phyloP scores from a whole-genome alignment of 2,329 filamentous ascomycete genomes.

The Fusarium sororula region DNA sequence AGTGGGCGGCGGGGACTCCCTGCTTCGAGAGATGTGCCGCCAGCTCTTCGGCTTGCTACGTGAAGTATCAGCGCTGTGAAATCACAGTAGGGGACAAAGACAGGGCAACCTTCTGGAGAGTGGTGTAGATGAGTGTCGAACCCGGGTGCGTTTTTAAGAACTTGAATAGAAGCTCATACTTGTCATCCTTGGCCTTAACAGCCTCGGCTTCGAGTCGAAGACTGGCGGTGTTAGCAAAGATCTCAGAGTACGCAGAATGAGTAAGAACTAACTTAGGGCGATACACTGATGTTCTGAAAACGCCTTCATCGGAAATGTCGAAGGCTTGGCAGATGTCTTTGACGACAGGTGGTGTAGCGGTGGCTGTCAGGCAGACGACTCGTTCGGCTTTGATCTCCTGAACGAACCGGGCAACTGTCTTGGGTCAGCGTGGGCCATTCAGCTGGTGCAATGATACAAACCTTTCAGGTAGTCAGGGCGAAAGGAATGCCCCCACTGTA shows the following conservation, averaged over 20 bases:
- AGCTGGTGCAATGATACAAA: slow-evolving; percentile 29
- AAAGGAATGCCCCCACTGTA: slow-evolving; percentile 59
- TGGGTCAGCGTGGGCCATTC: background rate
- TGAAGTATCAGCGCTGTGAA: background rate
- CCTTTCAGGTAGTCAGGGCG: slow-evolving; percentile 61
- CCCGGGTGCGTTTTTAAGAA: slow-evolving; percentile 63
- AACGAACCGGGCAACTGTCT: slow-evolving; percentile 61
- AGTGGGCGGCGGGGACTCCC: slow-evolving; percentile 55
- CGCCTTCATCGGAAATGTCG: slow-evolving; percentile 53
- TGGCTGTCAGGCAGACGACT: slow-evolving; percentile 68
- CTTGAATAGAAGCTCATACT: slow-evolving; percentile 54
- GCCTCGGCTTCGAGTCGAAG: slow-evolving; percentile 63
- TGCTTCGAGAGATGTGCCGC: slow-evolving; percentile 49
- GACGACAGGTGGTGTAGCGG: slow-evolving; percentile 65
- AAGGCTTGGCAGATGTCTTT: slow-evolving; percentile 64
- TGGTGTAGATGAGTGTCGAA: slow-evolving; percentile 69
- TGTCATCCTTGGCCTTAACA: slow-evolving; percentile 53
- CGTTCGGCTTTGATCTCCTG: slow-evolving; percentile 65
- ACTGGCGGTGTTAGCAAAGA: slow-evolving; percentile 35
- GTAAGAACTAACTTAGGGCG: slow-evolving; percentile 55
- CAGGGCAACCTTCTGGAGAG: slow-evolving; percentile 56
- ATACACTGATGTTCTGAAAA: slow-evolving; percentile 69
- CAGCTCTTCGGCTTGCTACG: slow-evolving; percentile 55
- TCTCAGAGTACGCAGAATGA: accelerated
- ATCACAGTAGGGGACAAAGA: background rate